Evolutionary conservation across 2,329 filamentous ascomycete species (phyloP).

Genomic region (Sporothrix inflata): DNA sequence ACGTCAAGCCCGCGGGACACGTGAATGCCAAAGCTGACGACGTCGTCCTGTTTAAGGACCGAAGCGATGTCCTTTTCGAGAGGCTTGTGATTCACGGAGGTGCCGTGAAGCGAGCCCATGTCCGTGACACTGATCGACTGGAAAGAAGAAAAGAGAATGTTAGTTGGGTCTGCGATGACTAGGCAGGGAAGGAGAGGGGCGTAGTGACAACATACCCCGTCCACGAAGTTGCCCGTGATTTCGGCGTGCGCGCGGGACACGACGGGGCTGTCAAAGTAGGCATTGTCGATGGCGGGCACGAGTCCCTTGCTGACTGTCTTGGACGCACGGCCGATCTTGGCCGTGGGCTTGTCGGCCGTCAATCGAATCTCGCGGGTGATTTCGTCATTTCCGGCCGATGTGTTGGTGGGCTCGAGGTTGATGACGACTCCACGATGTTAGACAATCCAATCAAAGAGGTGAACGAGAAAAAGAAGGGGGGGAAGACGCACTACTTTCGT

Average conservation of each 20-base stretch:
- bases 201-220: conserved; percentile 45
- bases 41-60: conserved; percentile 43
- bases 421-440: conserved; percentile 34
- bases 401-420: conserved; percentile 31
- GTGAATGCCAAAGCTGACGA: conserved; percentile 46
- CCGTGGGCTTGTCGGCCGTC: conserved; percentile 32
- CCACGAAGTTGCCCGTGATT: conserved; percentile 49
- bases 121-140: conserved; percentile 54
- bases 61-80: conserved; percentile 34
- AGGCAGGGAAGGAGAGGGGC: neutral
- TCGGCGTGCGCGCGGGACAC: conserved; percentile 71
- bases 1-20: conserved; percentile 43
- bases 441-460: neutral
- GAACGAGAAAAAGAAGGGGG: neutral
- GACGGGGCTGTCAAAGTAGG: conserved; percentile 71
- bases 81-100: conserved; percentile 47
- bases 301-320: conserved; percentile 51
- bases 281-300: conserved; percentile 52
- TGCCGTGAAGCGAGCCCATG: conserved; percentile 57
- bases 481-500: conserved; percentile 16
- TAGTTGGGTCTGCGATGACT: neutral
- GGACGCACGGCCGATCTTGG: conserved; percentile 51
- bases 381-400: conserved; percentile 25
- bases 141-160: neutral
- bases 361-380: conserved; percentile 38